Conservation (phyloP, 2,329 filamentous ascomycete genomes). For the Colletotrichum destructivum region DNA sequence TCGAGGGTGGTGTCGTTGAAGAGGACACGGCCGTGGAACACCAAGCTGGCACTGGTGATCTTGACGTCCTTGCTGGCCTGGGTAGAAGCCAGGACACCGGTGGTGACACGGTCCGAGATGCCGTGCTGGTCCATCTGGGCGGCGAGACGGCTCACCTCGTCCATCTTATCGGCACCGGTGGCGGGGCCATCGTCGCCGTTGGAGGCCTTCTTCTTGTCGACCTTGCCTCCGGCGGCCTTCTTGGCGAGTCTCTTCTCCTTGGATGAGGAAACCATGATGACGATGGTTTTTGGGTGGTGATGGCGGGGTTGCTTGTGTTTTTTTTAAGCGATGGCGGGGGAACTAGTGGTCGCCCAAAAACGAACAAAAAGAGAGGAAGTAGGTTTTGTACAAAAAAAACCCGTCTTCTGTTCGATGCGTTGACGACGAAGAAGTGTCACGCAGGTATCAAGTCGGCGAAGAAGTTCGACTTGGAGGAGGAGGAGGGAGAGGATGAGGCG, state of each 20-base stretch:
- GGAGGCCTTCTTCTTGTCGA: conserved; percentile 77
- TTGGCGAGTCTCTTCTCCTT: conserved; percentile 82
- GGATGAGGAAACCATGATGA: conserved; percentile 75
- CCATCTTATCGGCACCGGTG: conserved; percentile 80
- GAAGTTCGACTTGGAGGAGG: conserved; percentile 32
- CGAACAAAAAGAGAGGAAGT: conserved; percentile 16
- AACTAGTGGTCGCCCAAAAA: conserved; percentile 33
- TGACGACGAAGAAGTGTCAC: conserved; percentile 33
- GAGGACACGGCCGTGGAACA: conserved; percentile 98
- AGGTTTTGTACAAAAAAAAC: conserved; percentile 9
- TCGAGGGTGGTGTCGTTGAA: conserved; percentile 95
- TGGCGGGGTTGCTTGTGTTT: conserved; percentile 38
- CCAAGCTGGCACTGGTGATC: conserved; percentile 92
- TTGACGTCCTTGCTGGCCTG: conserved; percentile 93
- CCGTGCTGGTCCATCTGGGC: conserved; percentile 97
- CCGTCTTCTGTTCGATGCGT: conserved; percentile 15
- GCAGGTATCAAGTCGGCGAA: conserved; percentile 38
- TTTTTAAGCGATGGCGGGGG: conserved; percentile 42
- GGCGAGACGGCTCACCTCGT: conserved; percentile 88
- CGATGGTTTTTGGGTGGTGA: conserved; percentile 42
- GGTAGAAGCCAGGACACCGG: conserved; percentile 92
- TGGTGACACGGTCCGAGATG: conserved; percentile 97
- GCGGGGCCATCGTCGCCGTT: conserved; percentile 83
- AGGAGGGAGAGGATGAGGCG: conserved; percentile 21
- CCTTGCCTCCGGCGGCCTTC: conserved; percentile 79